Conservation (phyloP, 106 monocot species). For the Dactylorhiza incarnata region DNA sequence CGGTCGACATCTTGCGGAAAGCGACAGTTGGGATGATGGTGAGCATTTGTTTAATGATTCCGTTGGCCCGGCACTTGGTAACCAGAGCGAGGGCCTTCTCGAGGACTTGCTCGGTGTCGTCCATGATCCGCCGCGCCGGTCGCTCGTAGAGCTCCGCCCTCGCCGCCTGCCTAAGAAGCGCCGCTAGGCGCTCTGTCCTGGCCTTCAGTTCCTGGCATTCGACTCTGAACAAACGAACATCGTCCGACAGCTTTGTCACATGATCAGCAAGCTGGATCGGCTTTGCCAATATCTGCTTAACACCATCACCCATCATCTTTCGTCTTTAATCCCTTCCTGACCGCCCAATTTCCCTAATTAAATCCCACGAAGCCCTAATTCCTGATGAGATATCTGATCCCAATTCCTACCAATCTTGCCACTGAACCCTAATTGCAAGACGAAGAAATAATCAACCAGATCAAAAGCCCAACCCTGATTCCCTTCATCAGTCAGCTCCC, state of each 20-base stretch:
- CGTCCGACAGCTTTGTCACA: constrained; percentile 41
- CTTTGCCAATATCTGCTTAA: constrained; percentile 42
- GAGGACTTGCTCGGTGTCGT: constrained; percentile 55
- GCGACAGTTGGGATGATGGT: constrained; percentile 47
- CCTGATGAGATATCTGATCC: not conserved
- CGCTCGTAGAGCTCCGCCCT: constrained; percentile 69
- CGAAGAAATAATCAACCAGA: not conserved
- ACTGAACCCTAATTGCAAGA: not conserved
- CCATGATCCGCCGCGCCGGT: constrained; percentile 67
- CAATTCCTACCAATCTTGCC: not conserved
- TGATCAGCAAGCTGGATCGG: constrained; percentile 68
- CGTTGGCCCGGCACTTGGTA: constrained; percentile 36
- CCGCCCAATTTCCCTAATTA: not conserved
- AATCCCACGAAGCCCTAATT: not conserved
- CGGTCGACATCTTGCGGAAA: constrained; percentile 49
- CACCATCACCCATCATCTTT: constrained; percentile 51
- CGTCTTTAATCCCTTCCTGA: not conserved
- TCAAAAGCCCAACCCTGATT: not conserved
- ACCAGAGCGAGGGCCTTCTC: constrained; percentile 49
- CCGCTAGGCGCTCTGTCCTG: constrained; percentile 32
- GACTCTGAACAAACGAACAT: constrained; percentile 19
- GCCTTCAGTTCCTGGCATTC: constrained; percentile 53
- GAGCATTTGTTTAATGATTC: constrained; percentile 43
- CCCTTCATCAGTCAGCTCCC: not conserved
- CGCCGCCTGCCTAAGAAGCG: constrained; percentile 57